Evolutionary conservation across 306 rosid genomes (phyloP), one percentile per base, ranked within the genome.

Genomic region (Sicyos edulis): DNA sequence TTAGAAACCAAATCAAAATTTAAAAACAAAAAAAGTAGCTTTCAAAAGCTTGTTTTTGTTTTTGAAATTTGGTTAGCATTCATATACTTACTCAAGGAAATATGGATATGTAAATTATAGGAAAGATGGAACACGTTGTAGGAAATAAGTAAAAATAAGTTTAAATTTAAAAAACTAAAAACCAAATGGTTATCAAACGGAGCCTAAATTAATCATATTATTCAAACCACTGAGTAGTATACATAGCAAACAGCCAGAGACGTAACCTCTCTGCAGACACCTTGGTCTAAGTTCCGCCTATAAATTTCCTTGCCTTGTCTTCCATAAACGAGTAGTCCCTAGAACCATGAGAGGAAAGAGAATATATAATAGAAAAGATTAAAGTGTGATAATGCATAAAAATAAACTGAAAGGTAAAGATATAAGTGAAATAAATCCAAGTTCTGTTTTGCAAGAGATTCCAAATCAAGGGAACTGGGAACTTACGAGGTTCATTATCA

Each of bases 321-420:
- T 52, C 98, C 98, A 78, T 88, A 93, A 76, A 93, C 96, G 75
- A 93, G 93, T 80, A 90, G 81, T 57, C 98, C 97, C 98, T 92
- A 86, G 60, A 83, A 85, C 69, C 81, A 88, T 61, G 78, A 29
- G 58, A 75, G 58, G 75, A 17, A 75, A 22, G 14, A 54, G 62
- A 45, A 9, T 7, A 63, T 19, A 76, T 60, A 78, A 11, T 55
- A 19, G 50, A 74, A 60, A 21, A 67, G 11, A 68, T 17, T 22
- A 49, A 6, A 3, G 14, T 49, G 22, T 20, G 9, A 22, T 7
- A 14, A n/a, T 0, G 22, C 8, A 68, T 68, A 68, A 47, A 12
- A 68, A 22, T 47, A 68, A 68, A 68, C 40, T 14, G 20, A 47
- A 68, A 22, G 72, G 6, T 21, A 68, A 11, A 14, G 37, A 44